These are phyloP conservation scores for Penicillium nucicola DNA, from an alignment of 495 filamentous ascomycete species.

Conservation along the genomic window DNA sequence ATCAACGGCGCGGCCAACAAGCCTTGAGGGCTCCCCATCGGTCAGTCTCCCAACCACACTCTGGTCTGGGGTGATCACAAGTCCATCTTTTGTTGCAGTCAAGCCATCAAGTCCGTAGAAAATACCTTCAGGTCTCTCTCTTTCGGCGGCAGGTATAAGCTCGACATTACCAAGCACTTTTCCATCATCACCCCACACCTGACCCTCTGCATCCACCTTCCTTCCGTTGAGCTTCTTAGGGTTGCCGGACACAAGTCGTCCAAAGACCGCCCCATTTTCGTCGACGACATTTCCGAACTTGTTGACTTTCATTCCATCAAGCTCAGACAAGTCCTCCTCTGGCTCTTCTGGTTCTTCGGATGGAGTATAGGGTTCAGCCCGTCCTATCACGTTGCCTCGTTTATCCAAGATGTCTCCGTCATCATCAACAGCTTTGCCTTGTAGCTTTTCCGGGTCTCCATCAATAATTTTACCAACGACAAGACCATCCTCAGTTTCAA, in stretches of 20 bases:
- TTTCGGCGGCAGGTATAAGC: conserved; percentile 69
- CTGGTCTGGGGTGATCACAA: conserved; percentile 60
- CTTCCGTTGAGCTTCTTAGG: conserved; percentile 63
- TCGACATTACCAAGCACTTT: conserved; percentile 76
- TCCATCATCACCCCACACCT: conserved; percentile 77
- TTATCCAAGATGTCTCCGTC: conserved; percentile 84
- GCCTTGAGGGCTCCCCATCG: conserved; percentile 66
- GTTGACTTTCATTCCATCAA: conserved; percentile 83
- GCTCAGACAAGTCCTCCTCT: conserved; percentile 58
- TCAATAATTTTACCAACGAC: conserved; percentile 71
- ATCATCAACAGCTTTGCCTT: conserved; percentile 71
- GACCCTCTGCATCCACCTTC: conserved; percentile 78
- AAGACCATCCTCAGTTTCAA: conserved; percentile 65
- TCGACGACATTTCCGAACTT: conserved; percentile 87
- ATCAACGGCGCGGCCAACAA: conserved; percentile 74
- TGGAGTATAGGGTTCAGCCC: conserved; percentile 58
- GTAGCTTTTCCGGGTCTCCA: conserved; percentile 69
- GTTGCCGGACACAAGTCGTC: conserved; percentile 72
- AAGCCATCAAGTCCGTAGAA: conserved; percentile 73
- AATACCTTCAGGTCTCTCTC: conserved; percentile 69
- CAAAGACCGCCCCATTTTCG: conserved; percentile 65
- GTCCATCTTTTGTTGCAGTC: conserved; percentile 72
- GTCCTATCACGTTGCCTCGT: conserved; percentile 74
- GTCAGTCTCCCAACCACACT: conserved; percentile 67
- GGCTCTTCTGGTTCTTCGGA: conserved; percentile 53